Evolutionary conservation across 192 early-diverging fungal genomes (phyloP).

Genomic region (Pilobolus umbonatus): DNA sequence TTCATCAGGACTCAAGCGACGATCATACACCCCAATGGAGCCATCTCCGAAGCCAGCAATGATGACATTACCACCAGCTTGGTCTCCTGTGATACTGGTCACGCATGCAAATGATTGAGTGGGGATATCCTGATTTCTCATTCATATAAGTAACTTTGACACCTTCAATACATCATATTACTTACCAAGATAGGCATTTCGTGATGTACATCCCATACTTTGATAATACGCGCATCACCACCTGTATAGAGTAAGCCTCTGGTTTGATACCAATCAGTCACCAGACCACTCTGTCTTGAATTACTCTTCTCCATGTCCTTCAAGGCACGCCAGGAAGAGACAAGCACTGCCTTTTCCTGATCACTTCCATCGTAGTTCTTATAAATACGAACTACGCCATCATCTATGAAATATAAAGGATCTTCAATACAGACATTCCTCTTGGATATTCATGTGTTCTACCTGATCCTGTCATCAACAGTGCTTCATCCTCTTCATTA

Average conservation of each 20-base stretch:
- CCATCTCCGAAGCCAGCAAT: conserved; percentile 76
- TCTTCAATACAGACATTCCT: neutral
- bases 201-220: conserved; percentile 77
- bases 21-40: conserved; percentile 64
- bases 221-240: conserved; percentile 61
- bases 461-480: conserved; percentile 85
- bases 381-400: conserved; percentile 75
- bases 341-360: conserved; percentile 52
- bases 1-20: conserved; percentile 45
- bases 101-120: conserved; percentile 50
- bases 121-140: conserved; percentile 50
- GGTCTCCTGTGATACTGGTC: conserved; percentile 63
- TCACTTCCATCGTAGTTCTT: conserved; percentile 56
- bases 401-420: conserved; percentile 50
- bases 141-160: no score
- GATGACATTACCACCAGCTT: conserved; percentile 55
- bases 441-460: neutral
- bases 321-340: conserved; percentile 72
- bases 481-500: conserved; percentile 84
- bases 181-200: conserved; percentile 67
- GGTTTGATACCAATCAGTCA: conserved; percentile 78
- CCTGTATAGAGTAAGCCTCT: conserved; percentile 59
- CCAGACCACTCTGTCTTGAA: conserved; percentile 49
- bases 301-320: conserved; percentile 61
- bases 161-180: no score